Conservation (phyloP, 768 basidiomycete species). For the Leccinum arenicola region DNA sequence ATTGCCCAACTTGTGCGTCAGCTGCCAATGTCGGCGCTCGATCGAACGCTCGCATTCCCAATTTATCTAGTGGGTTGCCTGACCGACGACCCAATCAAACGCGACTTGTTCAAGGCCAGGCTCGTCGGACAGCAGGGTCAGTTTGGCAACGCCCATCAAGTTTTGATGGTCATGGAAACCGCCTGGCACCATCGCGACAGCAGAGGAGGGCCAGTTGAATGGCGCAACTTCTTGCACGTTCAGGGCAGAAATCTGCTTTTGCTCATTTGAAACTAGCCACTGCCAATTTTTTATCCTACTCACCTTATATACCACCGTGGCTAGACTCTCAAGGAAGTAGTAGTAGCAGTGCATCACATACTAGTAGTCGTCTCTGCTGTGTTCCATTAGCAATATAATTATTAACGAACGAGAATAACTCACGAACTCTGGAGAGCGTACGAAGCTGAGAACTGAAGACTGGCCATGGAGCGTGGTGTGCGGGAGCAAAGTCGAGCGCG, state of each 20-base stretch:
- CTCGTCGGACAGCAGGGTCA: constrained; percentile 52
- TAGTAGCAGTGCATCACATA: constrained; percentile 15
- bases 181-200: constrained; percentile 69
- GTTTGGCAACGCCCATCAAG: constrained; percentile 59
- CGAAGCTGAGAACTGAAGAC: not conserved
- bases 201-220: constrained; percentile 50
- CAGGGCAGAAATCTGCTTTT: constrained; percentile 30
- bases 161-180: constrained; percentile 60
- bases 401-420: constrained; percentile 4
- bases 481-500: constrained; percentile 2
- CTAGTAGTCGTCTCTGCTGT: constrained; percentile 10
- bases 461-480: not conserved
- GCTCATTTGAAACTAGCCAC: constrained; percentile 25
- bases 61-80: constrained; percentile 72
- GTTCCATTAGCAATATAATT: constrained; percentile 11
- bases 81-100: constrained; percentile 58
- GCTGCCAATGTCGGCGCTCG: constrained; percentile 55
- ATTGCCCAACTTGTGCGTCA: constrained; percentile 53
- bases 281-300: constrained; percentile 12
- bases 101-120: constrained; percentile 58
- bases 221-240: constrained; percentile 50
- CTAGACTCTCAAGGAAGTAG: not conserved
- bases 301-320: constrained; percentile 14
- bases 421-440: not conserved
- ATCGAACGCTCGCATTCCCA: constrained; percentile 70